phyloP scores from a whole-genome alignment of 2,329 filamentous ascomycete genomes.

The Cladophialophora exuberans region DNA sequence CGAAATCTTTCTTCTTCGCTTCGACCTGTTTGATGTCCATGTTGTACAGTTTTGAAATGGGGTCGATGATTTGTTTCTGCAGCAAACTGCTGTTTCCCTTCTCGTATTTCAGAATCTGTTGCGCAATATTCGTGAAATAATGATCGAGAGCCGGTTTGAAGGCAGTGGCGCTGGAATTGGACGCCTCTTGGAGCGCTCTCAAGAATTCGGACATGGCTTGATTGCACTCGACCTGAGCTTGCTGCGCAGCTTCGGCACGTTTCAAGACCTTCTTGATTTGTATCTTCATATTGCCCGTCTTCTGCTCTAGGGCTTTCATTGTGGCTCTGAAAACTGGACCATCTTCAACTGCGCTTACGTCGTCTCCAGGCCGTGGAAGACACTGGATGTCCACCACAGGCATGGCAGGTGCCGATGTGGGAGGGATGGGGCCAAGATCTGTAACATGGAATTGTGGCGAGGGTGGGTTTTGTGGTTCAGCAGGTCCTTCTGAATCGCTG shows the following conservation, averaged over 20 bases:
- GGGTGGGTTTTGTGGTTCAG: slow-evolving; percentile 39
- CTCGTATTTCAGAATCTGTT: slow-evolving; percentile 86
- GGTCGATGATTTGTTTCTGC: slow-evolving; percentile 93
- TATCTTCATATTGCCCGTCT: slow-evolving; percentile 88
- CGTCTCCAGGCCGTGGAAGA: slow-evolving; percentile 75
- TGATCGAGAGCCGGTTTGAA: slow-evolving; percentile 97
- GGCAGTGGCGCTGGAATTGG: slow-evolving; percentile 88
- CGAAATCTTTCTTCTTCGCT: slow-evolving; percentile 94
- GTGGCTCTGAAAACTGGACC: slow-evolving; percentile 94
- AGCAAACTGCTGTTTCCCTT: slow-evolving; percentile 80
- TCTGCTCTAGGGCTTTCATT: slow-evolving; percentile 94
- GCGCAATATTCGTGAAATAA: slow-evolving; percentile 96
- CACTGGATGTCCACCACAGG: slow-evolving; percentile 88
- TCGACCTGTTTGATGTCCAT: slow-evolving; percentile 98
- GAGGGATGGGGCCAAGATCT: slow-evolving; percentile 37
- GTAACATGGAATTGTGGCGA: slow-evolving; percentile 34
- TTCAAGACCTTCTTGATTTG: slow-evolving; percentile 97
- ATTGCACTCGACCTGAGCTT: slow-evolving; percentile 80
- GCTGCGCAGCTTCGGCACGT: slow-evolving; percentile 84
- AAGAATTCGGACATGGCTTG: slow-evolving; percentile 82
- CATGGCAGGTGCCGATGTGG: slow-evolving; percentile 27
- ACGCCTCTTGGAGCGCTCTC: slow-evolving; percentile 83
- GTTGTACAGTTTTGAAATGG: slow-evolving; percentile 86
- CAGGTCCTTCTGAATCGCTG: slow-evolving; percentile 66
- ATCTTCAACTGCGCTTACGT: slow-evolving; percentile 83